Evolutionary conservation across 2,329 filamentous ascomycete species (phyloP), one percentile per base, ranked within the genome.

Genomic region (Lecanicillium sp.): DNA sequence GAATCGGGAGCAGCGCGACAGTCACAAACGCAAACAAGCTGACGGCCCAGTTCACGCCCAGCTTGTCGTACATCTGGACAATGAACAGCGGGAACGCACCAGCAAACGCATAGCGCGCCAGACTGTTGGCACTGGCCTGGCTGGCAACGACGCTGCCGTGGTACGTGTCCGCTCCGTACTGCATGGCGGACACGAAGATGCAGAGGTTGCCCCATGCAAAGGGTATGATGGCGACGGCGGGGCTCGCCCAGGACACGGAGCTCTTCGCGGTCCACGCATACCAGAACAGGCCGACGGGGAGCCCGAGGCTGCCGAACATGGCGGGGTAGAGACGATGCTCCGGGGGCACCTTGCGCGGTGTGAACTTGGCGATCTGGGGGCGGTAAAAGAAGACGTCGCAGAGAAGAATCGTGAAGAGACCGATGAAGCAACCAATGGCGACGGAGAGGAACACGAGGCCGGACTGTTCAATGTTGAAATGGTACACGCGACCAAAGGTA

Each of bases 121-220:
- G 63, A 2, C 74, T 73, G 51, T 83, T 84, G 1, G 81, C 81
- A 6, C 75, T 78, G 41, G 77, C 65, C 0, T 78, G 78, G 50
- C 74, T 81, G 0, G 81, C 79, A 1, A 79, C 73, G 9, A 75
- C 73, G 12, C 69, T 65, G 0, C 74, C 70, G 3, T 74, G 69
- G 54, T 81, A 84, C 0, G 73, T 72, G 55, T 84, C 80, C 6
- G 74, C 64, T 1, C 73, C 67, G 55, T 81, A 83, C 56, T 68
- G 70, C 12, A 71, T 65, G 3, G 71, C 67, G 46, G 70, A 68
- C 52, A 81, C 70, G 54, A 83, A 83, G 2, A 84, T 65, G 51
- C 72, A 77, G 1, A 83, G 60, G 54, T 81, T 82, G 1, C 79
- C 79, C 70, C 75, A 80, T 0, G 75, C 75, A 55, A 83, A 83